Conservation (phyloP, 495 filamentous ascomycete species). For the Penicillium paxilli region DNA sequence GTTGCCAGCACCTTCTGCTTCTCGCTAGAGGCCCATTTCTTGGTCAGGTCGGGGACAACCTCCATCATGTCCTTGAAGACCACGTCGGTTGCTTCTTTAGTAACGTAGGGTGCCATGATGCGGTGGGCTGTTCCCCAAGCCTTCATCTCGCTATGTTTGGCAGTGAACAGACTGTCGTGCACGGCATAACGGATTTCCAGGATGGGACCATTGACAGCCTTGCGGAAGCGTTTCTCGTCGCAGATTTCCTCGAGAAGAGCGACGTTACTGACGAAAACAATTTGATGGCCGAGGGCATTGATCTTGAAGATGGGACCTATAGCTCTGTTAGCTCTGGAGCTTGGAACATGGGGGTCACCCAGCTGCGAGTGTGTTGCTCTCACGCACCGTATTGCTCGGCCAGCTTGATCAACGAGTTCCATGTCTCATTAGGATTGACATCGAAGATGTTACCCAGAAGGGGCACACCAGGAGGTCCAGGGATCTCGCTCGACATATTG, state of each 20-base stretch:
- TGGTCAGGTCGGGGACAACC: conserved; percentile 62
- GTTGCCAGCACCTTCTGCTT: conserved; percentile 57
- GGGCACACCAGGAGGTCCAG: conserved; percentile 46
- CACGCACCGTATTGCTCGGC: conserved; percentile 61
- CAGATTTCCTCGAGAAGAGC: conserved; percentile 68
- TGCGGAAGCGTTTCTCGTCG: conserved; percentile 70
- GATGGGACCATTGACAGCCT: conserved; percentile 58
- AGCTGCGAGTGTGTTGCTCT: neutral
- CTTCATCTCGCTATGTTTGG: conserved; percentile 57
- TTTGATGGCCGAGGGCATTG: conserved; percentile 49
- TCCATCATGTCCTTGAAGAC: conserved; percentile 61
- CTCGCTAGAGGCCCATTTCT: conserved; percentile 61
- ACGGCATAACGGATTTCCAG: conserved; percentile 62
- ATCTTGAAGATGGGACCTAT: conserved; percentile 71
- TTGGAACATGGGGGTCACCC: neutral
- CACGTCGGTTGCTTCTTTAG: conserved; percentile 31
- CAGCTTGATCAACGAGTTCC: conserved; percentile 61
- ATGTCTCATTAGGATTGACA: conserved; percentile 59
- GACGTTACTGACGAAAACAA: conserved; percentile 54
- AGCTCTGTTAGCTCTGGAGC: neutral
- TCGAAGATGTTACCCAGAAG: conserved; percentile 69
- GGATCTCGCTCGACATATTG: conserved; percentile 20
- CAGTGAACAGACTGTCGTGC: conserved; percentile 73
- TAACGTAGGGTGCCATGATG: conserved; percentile 51
- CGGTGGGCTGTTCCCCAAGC: conserved; percentile 77